A percentile compares a stretch with the other conserved stretches of the same genome.
Conservation (phyloP, 73 alveolate species). For the Stentor roeselii region DNA sequence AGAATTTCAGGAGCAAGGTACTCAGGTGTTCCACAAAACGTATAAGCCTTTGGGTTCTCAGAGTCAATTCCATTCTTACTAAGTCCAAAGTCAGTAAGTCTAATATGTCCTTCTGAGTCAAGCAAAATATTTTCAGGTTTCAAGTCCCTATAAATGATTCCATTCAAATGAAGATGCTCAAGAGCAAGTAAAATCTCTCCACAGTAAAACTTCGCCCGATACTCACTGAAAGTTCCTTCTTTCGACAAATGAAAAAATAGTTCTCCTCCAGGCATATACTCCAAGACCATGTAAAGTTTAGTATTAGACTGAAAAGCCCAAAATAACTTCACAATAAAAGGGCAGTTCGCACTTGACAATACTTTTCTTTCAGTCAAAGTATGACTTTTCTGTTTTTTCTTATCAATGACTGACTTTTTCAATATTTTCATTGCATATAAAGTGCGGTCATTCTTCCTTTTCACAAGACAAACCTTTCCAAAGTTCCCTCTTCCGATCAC, state of each 20-base stretch:
- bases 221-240: slow-evolving; percentile 52
- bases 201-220: slow-evolving; percentile 56
- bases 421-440: slow-evolving; percentile 24
- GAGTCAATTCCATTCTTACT: slow-evolving; percentile 47
- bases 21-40: slow-evolving; percentile 41
- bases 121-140: slow-evolving; percentile 76
- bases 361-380: slow-evolving; percentile 54
- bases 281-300: slow-evolving; percentile 62
- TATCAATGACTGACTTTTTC: neutral
- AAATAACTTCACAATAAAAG: slow-evolving; percentile 56
- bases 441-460: neutral
- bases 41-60: slow-evolving; percentile 43
- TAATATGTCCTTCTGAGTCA: slow-evolving; percentile 75
- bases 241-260: slow-evolving; percentile 50
- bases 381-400: slow-evolving; percentile 10
- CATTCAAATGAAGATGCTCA: slow-evolving; percentile 67
- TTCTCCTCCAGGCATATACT: slow-evolving; percentile 75
- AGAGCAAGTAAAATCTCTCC: slow-evolving; percentile 62
- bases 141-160: slow-evolving; percentile 67
- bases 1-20: slow-evolving; percentile 36
- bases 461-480: slow-evolving; percentile 30
- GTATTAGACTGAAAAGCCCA: slow-evolving; percentile 62
- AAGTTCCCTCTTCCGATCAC: slow-evolving; percentile 31
- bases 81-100: slow-evolving; percentile 72
- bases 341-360: slow-evolving; percentile 55